Evolutionary conservation across 805 yeast species (phyloP), one percentile per base, ranked within the genome.

Genomic region (Lipomyces chichibuensis): DNA sequence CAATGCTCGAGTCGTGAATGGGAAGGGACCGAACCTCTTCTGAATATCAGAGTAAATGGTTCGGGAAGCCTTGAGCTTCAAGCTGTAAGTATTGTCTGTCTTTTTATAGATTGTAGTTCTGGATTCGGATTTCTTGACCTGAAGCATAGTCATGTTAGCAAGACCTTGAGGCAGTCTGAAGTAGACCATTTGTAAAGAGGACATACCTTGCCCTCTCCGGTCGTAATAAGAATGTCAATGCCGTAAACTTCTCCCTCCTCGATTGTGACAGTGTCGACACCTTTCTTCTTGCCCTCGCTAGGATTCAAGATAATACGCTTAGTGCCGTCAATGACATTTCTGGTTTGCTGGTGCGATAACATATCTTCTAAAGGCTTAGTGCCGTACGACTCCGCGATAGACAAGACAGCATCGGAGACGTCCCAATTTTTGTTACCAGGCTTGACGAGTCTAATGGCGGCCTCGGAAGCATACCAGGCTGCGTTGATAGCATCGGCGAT

Each of bases 241-340:
- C 94, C 94, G 76, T 85, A 89, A 46, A 90, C 94, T 76, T 89
- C 92, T 76, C 87, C 87, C 75, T 86, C 90, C 77, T 85, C 91
- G 72, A 90, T 89, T 75, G 84, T 85, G 77, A 81, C 79, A 61
- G 90, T 80, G 67, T 87, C 89, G 77, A 88, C 85, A 75, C 84
- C 87, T 71, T 78, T 77, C 77, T 83, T 85, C 81, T 89, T 91
- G 72, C 82, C 82, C 74, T 88, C 90, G 68, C 84, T 79, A 73
- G 94, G 94, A 81, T 89, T 90, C 72, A 90, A 80, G 75, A 89
- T 88, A 75, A 89, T 83, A 77, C 88, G 90, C 82, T 89, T 88
- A 73, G 88, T 86, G 65, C 93, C 94, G 73, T 88, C 88, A 74
- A 89, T 77, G 57, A 85, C 87, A 77, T 88, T 84, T 75, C 87